A percentile compares a stretch with the other conserved stretches of the same genome.
These are phyloP conservation scores for Barnettozyma wickerhamii DNA, from an alignment of 805 yeast genomes.

Conservation along the genomic window DNA sequence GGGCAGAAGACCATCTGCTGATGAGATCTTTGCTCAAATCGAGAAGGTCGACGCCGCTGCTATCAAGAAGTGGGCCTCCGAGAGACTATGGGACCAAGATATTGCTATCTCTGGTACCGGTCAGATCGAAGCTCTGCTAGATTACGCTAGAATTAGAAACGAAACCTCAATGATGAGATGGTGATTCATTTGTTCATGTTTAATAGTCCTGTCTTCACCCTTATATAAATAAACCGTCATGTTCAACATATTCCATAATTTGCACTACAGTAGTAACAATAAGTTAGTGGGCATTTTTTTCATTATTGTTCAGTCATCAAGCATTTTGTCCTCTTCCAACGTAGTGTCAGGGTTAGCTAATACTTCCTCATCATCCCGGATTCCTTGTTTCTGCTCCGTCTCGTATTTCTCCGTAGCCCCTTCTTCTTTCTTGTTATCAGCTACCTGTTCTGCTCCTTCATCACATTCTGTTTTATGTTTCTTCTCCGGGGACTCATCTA, in stretches of 20 bases:
- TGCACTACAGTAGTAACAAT: no score
- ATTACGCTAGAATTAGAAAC: conserved; percentile 82
- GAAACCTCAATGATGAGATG: conserved; percentile 89
- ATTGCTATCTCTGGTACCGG: conserved; percentile 81
- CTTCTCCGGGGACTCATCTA: conserved; percentile 19
- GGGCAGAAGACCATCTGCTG: conserved; percentile 59
- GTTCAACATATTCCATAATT: no score
- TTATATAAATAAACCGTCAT: conserved; percentile 3
- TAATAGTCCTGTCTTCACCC: neutral
- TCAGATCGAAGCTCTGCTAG: conserved; percentile 79
- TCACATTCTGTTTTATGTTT: conserved; percentile 10
- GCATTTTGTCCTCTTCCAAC: conserved; percentile 23
- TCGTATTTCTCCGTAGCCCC: conserved; percentile 27
- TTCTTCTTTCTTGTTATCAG: conserved; percentile 10
- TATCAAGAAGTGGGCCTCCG: conserved; percentile 70
- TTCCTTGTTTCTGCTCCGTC: conserved; percentile 15
- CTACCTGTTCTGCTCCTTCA: neutral
- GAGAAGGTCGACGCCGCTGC: conserved; percentile 59
- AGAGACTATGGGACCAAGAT: conserved; percentile 79
- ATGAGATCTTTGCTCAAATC: conserved; percentile 55
- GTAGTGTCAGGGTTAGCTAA: conserved; percentile 16
- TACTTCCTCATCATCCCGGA: no score
- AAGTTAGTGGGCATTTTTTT: no score
- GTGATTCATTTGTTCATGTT: conserved; percentile 30
- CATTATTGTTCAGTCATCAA: conserved; percentile 19